Percentiles rank a stretch among this genome's conserved stretches.
These are phyloP conservation scores for Triangularia verruculosa DNA, from an alignment of 2,329 filamentous ascomycete species.

Conservation along the genomic window DNA sequence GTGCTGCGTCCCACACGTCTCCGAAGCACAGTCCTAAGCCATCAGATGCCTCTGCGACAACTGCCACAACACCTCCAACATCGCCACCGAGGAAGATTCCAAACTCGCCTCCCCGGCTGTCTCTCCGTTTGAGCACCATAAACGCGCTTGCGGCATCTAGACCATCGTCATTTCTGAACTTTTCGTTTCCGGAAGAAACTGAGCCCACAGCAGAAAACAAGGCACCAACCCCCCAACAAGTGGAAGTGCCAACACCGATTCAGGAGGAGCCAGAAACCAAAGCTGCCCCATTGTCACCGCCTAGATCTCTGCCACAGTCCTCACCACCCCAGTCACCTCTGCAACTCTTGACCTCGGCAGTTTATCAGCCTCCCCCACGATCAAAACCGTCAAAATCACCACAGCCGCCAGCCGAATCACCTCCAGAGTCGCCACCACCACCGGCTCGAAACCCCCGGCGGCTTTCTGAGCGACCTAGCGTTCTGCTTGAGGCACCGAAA, in stretches of 20 bases:
- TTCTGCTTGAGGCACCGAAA: slow-evolving; percentile 15
- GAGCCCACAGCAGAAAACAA: not conserved
- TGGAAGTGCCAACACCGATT: not conserved
- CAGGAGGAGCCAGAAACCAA: not conserved
- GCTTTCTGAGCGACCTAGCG: slow-evolving; percentile 23
- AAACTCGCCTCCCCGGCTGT: slow-evolving; percentile 27
- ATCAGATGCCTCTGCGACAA: slow-evolving; percentile 29
- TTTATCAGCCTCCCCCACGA: not conserved
- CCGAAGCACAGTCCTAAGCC: slow-evolving; percentile 25
- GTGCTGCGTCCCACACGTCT: slow-evolving; percentile 29
- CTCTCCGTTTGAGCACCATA: slow-evolving; percentile 29
- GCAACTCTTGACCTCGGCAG: not conserved
- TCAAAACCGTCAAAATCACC: not conserved
- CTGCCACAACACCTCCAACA: slow-evolving; percentile 22
- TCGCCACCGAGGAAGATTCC: slow-evolving; percentile 25
- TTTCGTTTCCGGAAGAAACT: slow-evolving; percentile 18
- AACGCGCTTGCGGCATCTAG: slow-evolving; percentile 18
- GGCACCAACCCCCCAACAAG: not conserved
- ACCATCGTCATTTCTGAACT: slow-evolving; percentile 26
- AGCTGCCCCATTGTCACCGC: slow-evolving; percentile 8
- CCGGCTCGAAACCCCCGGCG: slow-evolving; percentile 27
- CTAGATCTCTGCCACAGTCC: slow-evolving; percentile 11
- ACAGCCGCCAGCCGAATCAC: not conserved
- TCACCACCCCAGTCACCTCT: slow-evolving; percentile 9
- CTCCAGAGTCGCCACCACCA: slow-evolving; percentile 12